These are phyloP conservation scores for Melanopsichium pennsylvanicum DNA, from an alignment of 1,284 basidiomycete species.

Conservation along the genomic window DNA sequence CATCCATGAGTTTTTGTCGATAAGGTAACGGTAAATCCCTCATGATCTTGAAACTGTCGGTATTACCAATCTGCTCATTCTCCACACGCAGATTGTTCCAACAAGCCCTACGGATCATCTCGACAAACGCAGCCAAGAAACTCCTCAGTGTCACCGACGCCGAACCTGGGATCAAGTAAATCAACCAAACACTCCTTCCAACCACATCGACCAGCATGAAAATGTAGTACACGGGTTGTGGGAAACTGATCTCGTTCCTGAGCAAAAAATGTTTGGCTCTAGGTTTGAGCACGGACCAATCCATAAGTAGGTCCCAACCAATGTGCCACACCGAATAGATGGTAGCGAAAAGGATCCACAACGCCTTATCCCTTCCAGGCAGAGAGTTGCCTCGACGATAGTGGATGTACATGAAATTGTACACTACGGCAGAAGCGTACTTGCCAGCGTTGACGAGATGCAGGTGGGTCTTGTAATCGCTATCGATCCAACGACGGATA, in stretches of 20 bases:
- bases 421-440: constrained; percentile 56
- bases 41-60: constrained; percentile 57
- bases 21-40: constrained; percentile 56
- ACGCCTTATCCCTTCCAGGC: constrained; percentile 11
- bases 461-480: constrained; percentile 70
- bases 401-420: constrained; percentile 62
- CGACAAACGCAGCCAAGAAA: constrained; percentile 77
- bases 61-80: constrained; percentile 76
- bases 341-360: constrained; percentile 71
- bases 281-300: constrained; percentile 74
- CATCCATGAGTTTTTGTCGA: constrained; percentile 20
- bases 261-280: constrained; percentile 74
- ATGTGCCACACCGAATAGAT: constrained; percentile 77
- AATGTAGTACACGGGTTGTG: constrained; percentile 68
- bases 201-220: constrained; percentile 73
- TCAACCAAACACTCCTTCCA: constrained; percentile 81
- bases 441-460: constrained; percentile 83
- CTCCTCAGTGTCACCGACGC: constrained; percentile 72
- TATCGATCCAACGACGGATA: constrained; percentile 83
- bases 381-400: constrained; percentile 58
- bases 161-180: constrained; percentile 75
- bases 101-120: constrained; percentile 81
- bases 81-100: constrained; percentile 89
- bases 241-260: constrained; percentile 73
- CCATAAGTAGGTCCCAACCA: constrained; percentile 75